These are phyloP conservation scores for Pseudozyma pruni DNA, from an alignment of 1,284 basidiomycete genomes.

Conservation along the genomic window DNA sequence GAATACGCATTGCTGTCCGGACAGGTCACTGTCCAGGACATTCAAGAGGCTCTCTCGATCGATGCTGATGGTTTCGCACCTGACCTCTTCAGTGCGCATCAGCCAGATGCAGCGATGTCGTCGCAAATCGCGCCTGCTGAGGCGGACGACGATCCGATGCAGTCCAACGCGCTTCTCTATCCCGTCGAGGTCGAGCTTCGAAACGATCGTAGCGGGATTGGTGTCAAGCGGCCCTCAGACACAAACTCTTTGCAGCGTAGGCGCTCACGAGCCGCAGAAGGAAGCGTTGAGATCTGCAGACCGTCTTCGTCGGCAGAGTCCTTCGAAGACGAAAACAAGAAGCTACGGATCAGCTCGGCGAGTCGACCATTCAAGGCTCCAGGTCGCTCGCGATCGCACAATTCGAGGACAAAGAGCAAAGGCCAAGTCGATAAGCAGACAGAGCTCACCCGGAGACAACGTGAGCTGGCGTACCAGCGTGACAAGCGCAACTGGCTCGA, in stretches of 20 bases:
- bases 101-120: neutral
- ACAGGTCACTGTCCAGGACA: conserved; percentile 13
- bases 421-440: neutral
- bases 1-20: conserved; percentile 20
- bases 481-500: conserved; percentile 33
- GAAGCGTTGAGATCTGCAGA: conserved; percentile 20
- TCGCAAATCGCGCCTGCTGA: neutral
- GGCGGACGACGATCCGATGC: neutral
- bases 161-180: conserved; percentile 15
- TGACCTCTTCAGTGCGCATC: neutral
- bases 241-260: neutral
- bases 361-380: conserved; percentile 4
- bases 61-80: neutral
- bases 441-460: conserved; percentile 11
- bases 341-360: neutral
- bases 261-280: conserved; percentile 18
- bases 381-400: conserved; percentile 4
- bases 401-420: neutral
- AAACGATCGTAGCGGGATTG: conserved; percentile 13
- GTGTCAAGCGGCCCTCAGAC: neutral
- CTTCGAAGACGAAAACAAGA: conserved; percentile 2
- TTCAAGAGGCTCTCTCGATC: conserved; percentile 9
- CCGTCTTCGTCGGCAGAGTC: neutral
- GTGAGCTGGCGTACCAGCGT: conserved; percentile 22
- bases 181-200: conserved; percentile 30